A percentile compares a stretch with the other conserved stretches of the same genome.
These are phyloP conservation scores for Gypsophila paniculata DNA, from an alignment of 179 eudicot species.

Conservation along the genomic window DNA sequence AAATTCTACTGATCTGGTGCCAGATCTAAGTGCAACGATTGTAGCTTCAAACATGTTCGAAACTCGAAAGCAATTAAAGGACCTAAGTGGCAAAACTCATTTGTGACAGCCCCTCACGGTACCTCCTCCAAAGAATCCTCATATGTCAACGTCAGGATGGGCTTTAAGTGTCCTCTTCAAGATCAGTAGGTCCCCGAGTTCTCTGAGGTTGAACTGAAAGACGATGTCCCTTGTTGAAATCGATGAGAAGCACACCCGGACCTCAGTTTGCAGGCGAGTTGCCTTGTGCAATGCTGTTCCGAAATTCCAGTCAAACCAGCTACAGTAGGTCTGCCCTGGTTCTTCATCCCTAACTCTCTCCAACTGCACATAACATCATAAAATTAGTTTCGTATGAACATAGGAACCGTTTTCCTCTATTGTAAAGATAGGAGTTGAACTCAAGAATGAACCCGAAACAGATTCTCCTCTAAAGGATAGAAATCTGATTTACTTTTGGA, in stretches of 20 bases:
- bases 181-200: conserved; percentile 4
- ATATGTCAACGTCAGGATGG: background rate
- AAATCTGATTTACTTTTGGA: too few species aligned
- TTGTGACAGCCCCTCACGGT: too few species aligned
- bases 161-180: background rate
- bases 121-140: background rate
- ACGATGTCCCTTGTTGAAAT: background rate
- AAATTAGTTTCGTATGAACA: too few species aligned
- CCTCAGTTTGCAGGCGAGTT: background rate
- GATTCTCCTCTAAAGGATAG: too few species aligned
- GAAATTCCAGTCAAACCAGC: background rate
- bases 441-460: too few species aligned
- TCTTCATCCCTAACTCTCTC: background rate
- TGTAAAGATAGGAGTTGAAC: too few species aligned
- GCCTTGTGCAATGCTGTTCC: background rate
- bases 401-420: too few species aligned
- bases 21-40: too few species aligned
- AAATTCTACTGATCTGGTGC: too few species aligned
- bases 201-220: conserved; percentile 1
- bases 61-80: too few species aligned
- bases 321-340: background rate
- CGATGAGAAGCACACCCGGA: background rate
- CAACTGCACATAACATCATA: background rate
- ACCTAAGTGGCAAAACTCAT: too few species aligned
- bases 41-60: too few species aligned